Evolutionary conservation across 1,139 yeast genomes (phyloP).

Genomic region (Scheffersomyces illinoinensis): DNA sequence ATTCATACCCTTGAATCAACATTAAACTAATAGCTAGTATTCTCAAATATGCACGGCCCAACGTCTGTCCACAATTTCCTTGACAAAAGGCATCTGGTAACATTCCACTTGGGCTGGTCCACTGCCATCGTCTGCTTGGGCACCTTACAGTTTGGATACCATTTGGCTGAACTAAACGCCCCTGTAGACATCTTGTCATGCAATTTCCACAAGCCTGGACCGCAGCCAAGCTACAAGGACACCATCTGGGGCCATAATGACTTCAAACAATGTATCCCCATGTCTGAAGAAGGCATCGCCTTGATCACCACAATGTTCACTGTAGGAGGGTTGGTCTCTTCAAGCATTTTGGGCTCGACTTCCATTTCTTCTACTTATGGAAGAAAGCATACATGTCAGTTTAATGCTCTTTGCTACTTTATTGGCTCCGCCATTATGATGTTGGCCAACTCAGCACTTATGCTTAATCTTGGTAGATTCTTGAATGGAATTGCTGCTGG

Average conservation of each 20-base stretch:
- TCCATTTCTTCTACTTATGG: slow-evolving; percentile 26
- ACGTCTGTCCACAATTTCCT: slow-evolving; percentile 8
- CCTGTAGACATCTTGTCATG: slow-evolving; percentile 68
- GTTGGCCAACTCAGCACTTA: slow-evolving; percentile 17
- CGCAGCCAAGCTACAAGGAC: slow-evolving; percentile 20
- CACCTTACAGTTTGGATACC: slow-evolving; percentile 87
- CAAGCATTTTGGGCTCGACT: slow-evolving; percentile 32
- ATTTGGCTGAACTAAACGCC: slow-evolving; percentile 86
- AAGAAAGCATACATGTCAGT: slow-evolving; percentile 24
- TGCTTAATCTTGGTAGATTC: slow-evolving; percentile 30
- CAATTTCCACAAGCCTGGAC: slow-evolving; percentile 21
- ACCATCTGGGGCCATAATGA: slow-evolving; percentile 30
- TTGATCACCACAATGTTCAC: slow-evolving; percentile 38
- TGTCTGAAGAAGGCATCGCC: slow-evolving; percentile 23
- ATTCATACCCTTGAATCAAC: not conserved
- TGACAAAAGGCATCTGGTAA: slow-evolving; percentile 25
- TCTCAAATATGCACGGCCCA: not conserved
- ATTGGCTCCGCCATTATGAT: slow-evolving; percentile 31
- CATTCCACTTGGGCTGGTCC: slow-evolving; percentile 34
- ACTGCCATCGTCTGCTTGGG: slow-evolving; percentile 60
- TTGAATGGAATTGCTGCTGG: slow-evolving; percentile 42
- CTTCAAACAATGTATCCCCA: slow-evolving; percentile 30
- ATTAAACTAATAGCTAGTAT: no score
- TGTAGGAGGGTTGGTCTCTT: slow-evolving; percentile 37
- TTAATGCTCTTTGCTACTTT: slow-evolving; percentile 25